phyloP scores from a whole-genome alignment of 805 yeast species.

The Metschnikowia baotianmanensis region DNA sequence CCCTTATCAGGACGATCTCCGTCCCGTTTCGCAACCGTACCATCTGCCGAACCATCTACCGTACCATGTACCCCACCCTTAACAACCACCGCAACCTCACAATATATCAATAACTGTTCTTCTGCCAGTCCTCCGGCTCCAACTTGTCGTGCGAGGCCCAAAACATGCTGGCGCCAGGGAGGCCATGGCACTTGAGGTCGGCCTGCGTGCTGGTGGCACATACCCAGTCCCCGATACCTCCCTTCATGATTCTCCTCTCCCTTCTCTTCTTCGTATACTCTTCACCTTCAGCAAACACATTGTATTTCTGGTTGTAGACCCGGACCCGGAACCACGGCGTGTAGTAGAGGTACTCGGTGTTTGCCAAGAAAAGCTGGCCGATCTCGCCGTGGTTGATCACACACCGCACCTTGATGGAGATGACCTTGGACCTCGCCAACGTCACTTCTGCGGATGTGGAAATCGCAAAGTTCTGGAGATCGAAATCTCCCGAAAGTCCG shows the following conservation, averaged over 20 bases:
- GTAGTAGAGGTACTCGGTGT: conserved; percentile 14
- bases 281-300: conserved; percentile 2
- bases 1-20: too few species aligned
- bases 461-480: conserved; percentile 4
- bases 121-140: not conserved
- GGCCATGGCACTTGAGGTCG: conserved; percentile 10
- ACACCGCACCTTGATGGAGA: conserved; percentile 11
- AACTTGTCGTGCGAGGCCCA: not conserved
- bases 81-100: too few species aligned
- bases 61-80: too few species aligned
- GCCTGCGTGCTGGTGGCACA: conserved; percentile 15
- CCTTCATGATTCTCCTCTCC: conserved; percentile 10
- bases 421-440: conserved; percentile 4
- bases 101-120: not conserved
- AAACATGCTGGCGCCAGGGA: not conserved
- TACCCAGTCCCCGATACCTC: conserved; percentile 18
- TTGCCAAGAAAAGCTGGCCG: conserved; percentile 17
- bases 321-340: conserved; percentile 15
- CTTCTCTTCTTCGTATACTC: conserved; percentile 2
- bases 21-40: too few species aligned
- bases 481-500: conserved; percentile 4
- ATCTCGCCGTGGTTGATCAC: conserved; percentile 15
- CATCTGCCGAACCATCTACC: too few species aligned
- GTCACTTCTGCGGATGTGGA: conserved; percentile 4
- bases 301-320: conserved; percentile 1